These are phyloP conservation scores for Psophocarpus tetragonolobus DNA, from an alignment of 306 rosid genomes.

Conservation along the genomic window DNA sequence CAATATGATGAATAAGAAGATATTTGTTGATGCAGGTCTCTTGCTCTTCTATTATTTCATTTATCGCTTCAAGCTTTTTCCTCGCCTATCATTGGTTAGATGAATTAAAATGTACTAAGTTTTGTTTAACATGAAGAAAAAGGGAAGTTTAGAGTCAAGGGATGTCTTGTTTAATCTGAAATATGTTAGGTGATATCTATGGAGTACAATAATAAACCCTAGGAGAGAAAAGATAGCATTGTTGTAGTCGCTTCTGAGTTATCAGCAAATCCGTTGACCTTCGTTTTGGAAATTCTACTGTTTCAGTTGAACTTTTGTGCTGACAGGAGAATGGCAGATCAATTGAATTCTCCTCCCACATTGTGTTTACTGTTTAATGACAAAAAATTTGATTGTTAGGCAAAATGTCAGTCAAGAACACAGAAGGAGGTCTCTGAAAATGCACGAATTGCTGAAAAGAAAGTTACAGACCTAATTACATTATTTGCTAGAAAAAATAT, in stretches of 20 bases:
- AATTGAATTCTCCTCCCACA: background rate
- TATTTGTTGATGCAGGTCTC: slow-evolving; percentile 92
- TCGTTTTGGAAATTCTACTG: slow-evolving; percentile 1
- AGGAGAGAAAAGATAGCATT: background rate
- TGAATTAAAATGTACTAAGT: background rate
- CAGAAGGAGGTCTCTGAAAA: too few species aligned
- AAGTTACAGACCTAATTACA: too few species aligned
- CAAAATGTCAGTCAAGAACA: too few species aligned
- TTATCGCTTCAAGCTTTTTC: slow-evolving; percentile 11
- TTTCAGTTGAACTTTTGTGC: background rate
- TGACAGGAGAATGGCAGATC: background rate
- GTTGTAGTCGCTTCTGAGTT: background rate
- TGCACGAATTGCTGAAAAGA: too few species aligned
- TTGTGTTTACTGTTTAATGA: background rate
- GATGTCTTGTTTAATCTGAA: slow-evolving; percentile 15
- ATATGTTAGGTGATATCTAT: background rate
- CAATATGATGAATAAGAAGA: slow-evolving; percentile 83
- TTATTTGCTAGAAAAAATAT: too few species aligned
- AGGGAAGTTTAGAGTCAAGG: background rate
- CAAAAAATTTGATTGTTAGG: background rate
- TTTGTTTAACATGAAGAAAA: slow-evolving; percentile 10
- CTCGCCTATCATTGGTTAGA: background rate
- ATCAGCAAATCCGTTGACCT: slow-evolving; percentile 8
- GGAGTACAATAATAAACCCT: background rate
- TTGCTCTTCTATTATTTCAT: slow-evolving; percentile 20